phyloP scores from a whole-genome alignment of 441 rosid species.

The Populus hybrid region DNA sequence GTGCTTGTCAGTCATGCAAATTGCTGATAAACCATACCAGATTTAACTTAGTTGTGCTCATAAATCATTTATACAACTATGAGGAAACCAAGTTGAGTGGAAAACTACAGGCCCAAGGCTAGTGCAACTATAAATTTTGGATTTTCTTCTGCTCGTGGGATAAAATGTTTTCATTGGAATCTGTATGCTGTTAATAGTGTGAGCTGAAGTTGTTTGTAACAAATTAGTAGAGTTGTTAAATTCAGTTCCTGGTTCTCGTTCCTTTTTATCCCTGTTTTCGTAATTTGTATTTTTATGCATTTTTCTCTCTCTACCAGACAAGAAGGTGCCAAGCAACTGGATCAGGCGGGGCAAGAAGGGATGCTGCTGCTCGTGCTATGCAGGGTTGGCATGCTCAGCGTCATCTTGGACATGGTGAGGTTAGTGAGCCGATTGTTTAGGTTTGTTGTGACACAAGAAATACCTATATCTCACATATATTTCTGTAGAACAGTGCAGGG shows the following conservation, averaged over 20 bases:
- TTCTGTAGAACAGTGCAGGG: conserved; percentile 4
- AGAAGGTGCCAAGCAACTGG: conserved; percentile 53
- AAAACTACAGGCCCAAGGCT: background rate
- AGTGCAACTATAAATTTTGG: background rate
- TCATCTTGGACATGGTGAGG: conserved; percentile 68
- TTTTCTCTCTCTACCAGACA: conserved; percentile 29
- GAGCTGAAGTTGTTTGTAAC: no score
- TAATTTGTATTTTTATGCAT: background rate
- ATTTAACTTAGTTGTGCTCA: background rate
- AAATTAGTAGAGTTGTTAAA: no score
- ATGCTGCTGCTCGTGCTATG: conserved; percentile 92
- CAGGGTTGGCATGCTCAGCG: conserved; percentile 91
- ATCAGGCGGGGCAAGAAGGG: conserved; percentile 73
- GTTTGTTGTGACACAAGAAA: conserved; percentile 31
- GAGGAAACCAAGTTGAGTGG: background rate
- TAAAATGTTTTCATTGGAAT: background rate
- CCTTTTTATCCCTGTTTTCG: background rate
- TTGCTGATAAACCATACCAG: background rate
- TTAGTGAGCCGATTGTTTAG: conserved; percentile 46
- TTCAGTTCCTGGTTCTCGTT: background rate
- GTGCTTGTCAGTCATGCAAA: background rate
- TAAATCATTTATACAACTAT: background rate
- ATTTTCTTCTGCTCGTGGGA: background rate
- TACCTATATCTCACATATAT: conserved; percentile 11
- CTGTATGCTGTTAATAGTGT: no score